Evolutionary conservation across 192 early-diverging fungal genomes (phyloP).

Genomic region (Mortierella claussenii): DNA sequence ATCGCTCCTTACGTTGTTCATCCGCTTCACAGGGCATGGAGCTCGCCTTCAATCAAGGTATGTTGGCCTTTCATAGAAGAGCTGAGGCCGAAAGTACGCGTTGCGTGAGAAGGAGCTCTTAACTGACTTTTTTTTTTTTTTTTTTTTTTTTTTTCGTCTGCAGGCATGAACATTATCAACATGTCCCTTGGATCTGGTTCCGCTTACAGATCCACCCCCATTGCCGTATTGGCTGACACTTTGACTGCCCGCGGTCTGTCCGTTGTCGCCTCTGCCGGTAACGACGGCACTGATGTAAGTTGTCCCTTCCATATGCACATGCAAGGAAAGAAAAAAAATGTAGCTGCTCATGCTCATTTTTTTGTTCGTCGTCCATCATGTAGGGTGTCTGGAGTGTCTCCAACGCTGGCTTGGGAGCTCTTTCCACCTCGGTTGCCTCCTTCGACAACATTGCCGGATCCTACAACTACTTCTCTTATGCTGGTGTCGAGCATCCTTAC

Average conservation of each 20-base stretch:
- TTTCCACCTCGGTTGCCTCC: constrained; percentile 8
- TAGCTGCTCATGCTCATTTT: background rate
- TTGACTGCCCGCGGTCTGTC: constrained; percentile 62
- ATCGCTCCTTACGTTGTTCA: background rate
- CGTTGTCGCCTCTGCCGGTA: constrained; percentile 78
- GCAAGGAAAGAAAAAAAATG: background rate
- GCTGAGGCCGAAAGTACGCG: no score
- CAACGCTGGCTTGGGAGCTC: constrained; percentile 14
- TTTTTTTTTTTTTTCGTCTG: background rate
- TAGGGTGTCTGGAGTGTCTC: constrained; percentile 42
- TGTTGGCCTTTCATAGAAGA: no score
- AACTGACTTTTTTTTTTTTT: background rate
- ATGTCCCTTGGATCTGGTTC: constrained; percentile 68
- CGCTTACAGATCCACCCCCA: constrained; percentile 65
- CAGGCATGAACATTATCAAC: constrained; percentile 65
- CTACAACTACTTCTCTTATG: constrained; percentile 31
- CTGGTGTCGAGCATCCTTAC: constrained; percentile 27
- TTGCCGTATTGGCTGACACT: constrained; percentile 55
- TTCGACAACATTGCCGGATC: constrained; percentile 16
- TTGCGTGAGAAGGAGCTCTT: no score
- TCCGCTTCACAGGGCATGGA: constrained; percentile 7
- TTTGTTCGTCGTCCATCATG: background rate
- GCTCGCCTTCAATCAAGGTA: constrained; percentile 26
- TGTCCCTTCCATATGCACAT: no score
- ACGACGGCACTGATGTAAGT: constrained; percentile 69